Evolutionary conservation across 331 rosid genomes (phyloP).

Genomic region (Cucumis variabilis): DNA sequence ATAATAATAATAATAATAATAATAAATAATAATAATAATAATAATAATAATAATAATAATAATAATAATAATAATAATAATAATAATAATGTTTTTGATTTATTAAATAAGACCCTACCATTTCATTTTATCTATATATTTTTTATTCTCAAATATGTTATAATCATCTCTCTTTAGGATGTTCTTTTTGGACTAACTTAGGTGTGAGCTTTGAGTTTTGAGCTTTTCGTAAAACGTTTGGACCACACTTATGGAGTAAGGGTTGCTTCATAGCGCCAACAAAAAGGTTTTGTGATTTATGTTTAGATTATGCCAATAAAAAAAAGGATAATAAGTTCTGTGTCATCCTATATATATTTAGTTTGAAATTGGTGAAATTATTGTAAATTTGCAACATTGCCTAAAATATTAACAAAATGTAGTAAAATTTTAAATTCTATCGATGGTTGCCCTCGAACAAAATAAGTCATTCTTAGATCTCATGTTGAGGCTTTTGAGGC

Average conservation of each 20-base stretch:
- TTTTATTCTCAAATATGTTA: neutral
- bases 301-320: neutral
- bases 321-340: neutral
- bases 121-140: neutral
- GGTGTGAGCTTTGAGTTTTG: slow-evolving; percentile 2
- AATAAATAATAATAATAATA: too few species aligned
- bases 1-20: too few species aligned
- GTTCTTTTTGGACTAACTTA: slow-evolving; percentile 20
- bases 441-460: too few species aligned
- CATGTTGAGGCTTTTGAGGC: too few species aligned
- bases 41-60: too few species aligned
- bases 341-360: neutral
- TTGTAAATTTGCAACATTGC: too few species aligned
- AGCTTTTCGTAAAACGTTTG: neutral
- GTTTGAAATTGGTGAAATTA: too few species aligned
- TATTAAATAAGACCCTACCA: neutral
- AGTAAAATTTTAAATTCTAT: too few species aligned
- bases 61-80: too few species aligned
- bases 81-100: too few species aligned
- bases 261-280: slow-evolving; percentile 4
- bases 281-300: neutral
- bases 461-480: too few species aligned
- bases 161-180: neutral
- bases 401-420: too few species aligned
- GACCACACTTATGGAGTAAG: neutral